Conservation (phyloP, 139 green algal species). For the Tetraselmis striata region DNA sequence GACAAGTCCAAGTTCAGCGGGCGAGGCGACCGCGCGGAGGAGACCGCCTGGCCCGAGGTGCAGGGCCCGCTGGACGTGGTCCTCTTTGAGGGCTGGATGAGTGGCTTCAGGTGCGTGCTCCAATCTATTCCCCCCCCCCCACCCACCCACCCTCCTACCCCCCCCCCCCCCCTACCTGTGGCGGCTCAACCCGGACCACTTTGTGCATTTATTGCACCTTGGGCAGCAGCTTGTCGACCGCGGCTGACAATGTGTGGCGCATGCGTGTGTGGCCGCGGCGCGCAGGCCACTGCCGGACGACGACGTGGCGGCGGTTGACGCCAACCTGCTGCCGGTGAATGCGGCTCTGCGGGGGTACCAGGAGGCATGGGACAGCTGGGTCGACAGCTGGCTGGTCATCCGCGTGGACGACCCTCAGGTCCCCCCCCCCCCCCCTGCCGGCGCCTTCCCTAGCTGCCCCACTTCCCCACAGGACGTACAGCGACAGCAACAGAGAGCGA, state of each 20-base stretch:
- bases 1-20: constrained; percentile 82
- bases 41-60: constrained; percentile 52
- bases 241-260: no score
- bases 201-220: no score
- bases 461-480: no score
- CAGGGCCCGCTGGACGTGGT: constrained; percentile 76
- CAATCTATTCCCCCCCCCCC: no score
- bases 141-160: no score
- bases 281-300: constrained; percentile 9
- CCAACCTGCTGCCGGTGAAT: constrained; percentile 67
- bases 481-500: no score
- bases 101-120: constrained; percentile 69
- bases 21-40: constrained; percentile 68
- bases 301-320: constrained; percentile 36
- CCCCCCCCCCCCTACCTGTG: no score
- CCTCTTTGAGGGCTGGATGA: constrained; percentile 99
- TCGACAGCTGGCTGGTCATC: constrained; percentile 94
- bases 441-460: not conserved
- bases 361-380: constrained; percentile 60
- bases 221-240: no score
- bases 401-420: constrained; percentile 66
- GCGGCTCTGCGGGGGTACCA: constrained; percentile 61
- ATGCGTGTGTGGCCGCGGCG: not conserved
- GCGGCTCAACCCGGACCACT: no score
- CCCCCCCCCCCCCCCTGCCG: not conserved